These are phyloP conservation scores for Populus hybrid DNA, from an alignment of 441 rosid species.

Conservation along the genomic window DNA sequence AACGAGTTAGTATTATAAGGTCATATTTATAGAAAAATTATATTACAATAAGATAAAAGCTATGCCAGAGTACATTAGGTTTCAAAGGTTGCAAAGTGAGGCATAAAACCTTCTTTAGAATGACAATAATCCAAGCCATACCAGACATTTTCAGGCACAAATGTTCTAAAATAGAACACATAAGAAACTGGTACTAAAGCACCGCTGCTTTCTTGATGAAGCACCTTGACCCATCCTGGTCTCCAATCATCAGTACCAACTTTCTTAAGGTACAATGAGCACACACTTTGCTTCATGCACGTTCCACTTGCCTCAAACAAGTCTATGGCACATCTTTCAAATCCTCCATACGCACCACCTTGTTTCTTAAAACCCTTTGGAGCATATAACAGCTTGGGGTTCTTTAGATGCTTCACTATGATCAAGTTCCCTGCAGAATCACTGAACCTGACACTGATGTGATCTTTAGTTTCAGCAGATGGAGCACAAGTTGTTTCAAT, in stretches of 20 bases:
- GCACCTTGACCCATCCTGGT: constrained; percentile 21
- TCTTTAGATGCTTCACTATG: constrained; percentile 19
- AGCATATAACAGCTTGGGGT: constrained; percentile 15
- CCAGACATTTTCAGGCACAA: constrained; percentile 21
- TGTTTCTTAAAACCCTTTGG: constrained; percentile 14
- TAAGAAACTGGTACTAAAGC: constrained; percentile 14
- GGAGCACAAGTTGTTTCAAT: not conserved
- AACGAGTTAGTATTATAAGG: no score
- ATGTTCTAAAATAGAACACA: constrained; percentile 14
- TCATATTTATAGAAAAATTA: no score
- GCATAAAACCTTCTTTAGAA: constrained; percentile 1
- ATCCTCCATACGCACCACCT: constrained; percentile 12
- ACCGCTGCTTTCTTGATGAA: not conserved
- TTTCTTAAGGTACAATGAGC: constrained; percentile 15
- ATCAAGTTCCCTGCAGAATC: constrained; percentile 16
- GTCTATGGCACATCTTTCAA: constrained; percentile 10
- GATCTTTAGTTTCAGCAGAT: constrained; percentile 11
- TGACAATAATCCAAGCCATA: constrained; percentile 21
- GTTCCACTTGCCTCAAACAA: constrained; percentile 15
- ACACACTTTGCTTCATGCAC: not conserved
- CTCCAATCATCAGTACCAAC: constrained; percentile 22
- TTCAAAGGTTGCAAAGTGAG: constrained; percentile 12
- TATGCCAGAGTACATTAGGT: not conserved
- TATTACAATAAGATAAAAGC: no score
- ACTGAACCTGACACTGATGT: constrained; percentile 16